These are phyloP conservation scores for Dictyostelium capitatum DNA, from an alignment of 78 protist species.

Conservation along the genomic window DNA sequence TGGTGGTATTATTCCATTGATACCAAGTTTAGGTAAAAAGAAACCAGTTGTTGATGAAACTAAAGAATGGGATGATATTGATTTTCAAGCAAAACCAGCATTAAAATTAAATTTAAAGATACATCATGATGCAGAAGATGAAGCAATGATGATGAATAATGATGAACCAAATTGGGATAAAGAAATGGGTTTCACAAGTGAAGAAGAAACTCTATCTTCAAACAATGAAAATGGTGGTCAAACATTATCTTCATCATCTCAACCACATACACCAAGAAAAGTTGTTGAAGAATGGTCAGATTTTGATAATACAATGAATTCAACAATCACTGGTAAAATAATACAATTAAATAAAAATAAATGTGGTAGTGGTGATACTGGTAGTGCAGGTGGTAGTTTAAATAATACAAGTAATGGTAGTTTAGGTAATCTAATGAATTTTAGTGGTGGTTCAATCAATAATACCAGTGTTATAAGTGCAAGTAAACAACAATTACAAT, in stretches of 20 bases:
- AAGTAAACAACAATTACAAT: neutral
- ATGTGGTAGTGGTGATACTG: too few species aligned
- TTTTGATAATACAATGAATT: slow-evolving; percentile 22
- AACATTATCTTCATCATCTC: neutral
- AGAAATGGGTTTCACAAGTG: slow-evolving; percentile 74
- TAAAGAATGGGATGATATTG: slow-evolving; percentile 72
- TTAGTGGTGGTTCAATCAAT: neutral
- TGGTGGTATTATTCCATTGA: slow-evolving; percentile 34
- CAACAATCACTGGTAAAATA: slow-evolving; percentile 20
- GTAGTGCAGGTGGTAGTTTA: neutral
- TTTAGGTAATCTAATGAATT: slow-evolving; percentile 4
- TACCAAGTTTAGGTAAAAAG: neutral
- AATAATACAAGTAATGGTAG: neutral
- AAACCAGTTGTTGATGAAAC: slow-evolving; percentile 59
- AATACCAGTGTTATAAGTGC: neutral
- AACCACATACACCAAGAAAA: slow-evolving; percentile 59
- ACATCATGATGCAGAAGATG: slow-evolving; percentile 47
- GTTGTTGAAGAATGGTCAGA: slow-evolving; percentile 62
- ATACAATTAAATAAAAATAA: slow-evolving; percentile 28
- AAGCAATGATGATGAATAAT: neutral
- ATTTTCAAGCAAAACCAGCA: slow-evolving; percentile 40
- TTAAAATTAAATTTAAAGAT: slow-evolving; percentile 46
- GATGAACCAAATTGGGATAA: slow-evolving; percentile 55
- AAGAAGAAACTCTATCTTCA: slow-evolving; percentile 27
- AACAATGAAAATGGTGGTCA: slow-evolving; percentile 1